These are phyloP conservation scores for Colletotrichum shisoi DNA, from an alignment of 2,329 filamentous ascomycete genomes.

Conservation along the genomic window DNA sequence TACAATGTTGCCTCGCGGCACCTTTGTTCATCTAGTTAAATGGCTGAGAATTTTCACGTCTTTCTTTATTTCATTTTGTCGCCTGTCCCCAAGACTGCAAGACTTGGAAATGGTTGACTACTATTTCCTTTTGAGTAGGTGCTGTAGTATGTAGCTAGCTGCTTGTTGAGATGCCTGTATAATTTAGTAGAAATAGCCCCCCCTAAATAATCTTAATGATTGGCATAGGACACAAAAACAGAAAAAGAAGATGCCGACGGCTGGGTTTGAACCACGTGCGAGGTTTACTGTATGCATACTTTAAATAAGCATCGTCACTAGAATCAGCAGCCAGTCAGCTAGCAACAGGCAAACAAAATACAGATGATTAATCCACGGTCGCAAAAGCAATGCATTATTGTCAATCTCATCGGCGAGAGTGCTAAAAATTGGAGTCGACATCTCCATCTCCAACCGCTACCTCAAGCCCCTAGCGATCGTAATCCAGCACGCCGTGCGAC, in stretches of 20 bases:
- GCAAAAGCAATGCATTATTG: background rate
- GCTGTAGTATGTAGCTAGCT: constrained; percentile 25
- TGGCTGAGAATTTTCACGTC: constrained; percentile 1
- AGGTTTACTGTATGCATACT: background rate
- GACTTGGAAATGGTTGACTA: background rate
- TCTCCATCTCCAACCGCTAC: constrained; percentile 63
- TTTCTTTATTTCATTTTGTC: constrained; percentile 34
- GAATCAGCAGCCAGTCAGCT: background rate
- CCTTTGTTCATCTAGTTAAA: constrained; percentile 42
- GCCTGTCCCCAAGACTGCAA: background rate
- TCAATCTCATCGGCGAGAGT: no score
- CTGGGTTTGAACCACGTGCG: constrained; percentile 31
- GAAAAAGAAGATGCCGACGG: background rate
- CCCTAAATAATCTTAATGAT: no score
- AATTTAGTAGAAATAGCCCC: no score
- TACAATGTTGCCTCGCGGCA: constrained; percentile 49
- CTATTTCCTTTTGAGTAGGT: background rate
- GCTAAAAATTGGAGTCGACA: constrained; percentile 58
- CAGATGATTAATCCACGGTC: background rate
- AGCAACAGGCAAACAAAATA: no score
- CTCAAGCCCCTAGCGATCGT: constrained; percentile 70
- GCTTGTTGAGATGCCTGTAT: constrained; percentile 18
- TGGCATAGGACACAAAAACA: background rate
- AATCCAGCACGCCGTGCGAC: constrained; percentile 74
- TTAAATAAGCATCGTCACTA: background rate